These are phyloP conservation scores for Tulasnella sp. DNA, from an alignment of 768 basidiomycete genomes.

Conservation along the genomic window DNA sequence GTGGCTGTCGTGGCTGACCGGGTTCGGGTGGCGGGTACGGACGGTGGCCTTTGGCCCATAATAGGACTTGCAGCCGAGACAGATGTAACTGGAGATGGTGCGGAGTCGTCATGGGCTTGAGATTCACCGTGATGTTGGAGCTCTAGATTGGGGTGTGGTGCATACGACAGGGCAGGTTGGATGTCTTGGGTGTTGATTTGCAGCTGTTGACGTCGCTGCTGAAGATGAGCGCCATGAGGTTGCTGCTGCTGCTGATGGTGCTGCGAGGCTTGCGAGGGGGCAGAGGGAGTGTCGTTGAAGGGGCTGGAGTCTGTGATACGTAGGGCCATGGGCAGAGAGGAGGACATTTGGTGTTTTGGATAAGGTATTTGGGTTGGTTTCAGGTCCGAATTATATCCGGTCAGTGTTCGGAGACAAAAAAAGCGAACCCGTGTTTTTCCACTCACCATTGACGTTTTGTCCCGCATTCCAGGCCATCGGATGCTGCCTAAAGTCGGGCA, in stretches of 20 bases:
- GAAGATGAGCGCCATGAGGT: not conserved
- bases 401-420: not conserved
- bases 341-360: not conserved
- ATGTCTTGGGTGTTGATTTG: not conserved
- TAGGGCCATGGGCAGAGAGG: slow-evolving; percentile 6
- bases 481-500: not conserved
- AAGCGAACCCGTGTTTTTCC: not conserved
- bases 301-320: not conserved
- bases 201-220: not conserved
- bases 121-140: not conserved
- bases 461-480: slow-evolving; percentile 10
- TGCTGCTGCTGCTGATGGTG: not conserved
- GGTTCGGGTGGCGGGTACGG: not conserved
- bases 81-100: not conserved
- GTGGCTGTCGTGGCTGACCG: not conserved
- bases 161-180: not conserved
- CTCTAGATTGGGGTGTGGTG: not conserved
- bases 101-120: not conserved
- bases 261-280: not conserved
- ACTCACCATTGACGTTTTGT: slow-evolving; percentile 3
- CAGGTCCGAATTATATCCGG: not conserved
- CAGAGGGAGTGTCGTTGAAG: not conserved
- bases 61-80: slow-evolving; percentile 3
- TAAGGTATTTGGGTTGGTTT: slow-evolving; percentile 7
- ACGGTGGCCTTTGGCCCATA: not conserved